These are phyloP conservation scores for Cephaloascus albidus DNA, from an alignment of 805 yeast genomes.

Conservation along the genomic window DNA sequence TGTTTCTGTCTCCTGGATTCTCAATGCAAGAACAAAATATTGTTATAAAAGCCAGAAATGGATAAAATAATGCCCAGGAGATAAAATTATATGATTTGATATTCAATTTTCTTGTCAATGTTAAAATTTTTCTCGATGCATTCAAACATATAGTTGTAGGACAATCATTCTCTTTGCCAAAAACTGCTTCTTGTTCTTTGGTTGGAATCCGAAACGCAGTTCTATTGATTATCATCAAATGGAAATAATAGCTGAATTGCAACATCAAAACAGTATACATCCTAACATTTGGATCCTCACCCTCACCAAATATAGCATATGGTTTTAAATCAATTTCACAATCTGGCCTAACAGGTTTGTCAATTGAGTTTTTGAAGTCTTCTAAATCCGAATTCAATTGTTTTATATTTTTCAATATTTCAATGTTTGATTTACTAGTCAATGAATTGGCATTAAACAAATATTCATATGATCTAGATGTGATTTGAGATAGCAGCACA, in stretches of 20 bases:
- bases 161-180: neutral
- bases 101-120: conserved; percentile 8
- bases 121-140: conserved; percentile 15
- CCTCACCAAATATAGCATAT: neutral
- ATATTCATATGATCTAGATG: conserved; percentile 12
- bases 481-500: conserved; percentile 12
- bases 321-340: neutral
- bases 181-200: neutral
- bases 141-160: conserved; percentile 6
- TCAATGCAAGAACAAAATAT: conserved; percentile 15
- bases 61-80: conserved; percentile 12
- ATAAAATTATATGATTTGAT: neutral
- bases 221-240: conserved; percentile 14
- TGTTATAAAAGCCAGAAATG: conserved; percentile 18
- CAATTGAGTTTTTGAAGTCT: conserved; percentile 15
- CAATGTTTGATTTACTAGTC: conserved; percentile 6
- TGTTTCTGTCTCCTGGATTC: conserved; percentile 5
- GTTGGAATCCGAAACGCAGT: conserved; percentile 6
- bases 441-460: conserved; percentile 17
- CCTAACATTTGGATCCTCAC: neutral
- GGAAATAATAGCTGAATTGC: conserved; percentile 15
- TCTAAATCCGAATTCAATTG: conserved; percentile 12
- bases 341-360: conserved; percentile 8
- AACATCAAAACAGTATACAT: neutral
- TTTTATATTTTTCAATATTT: conserved; percentile 6